Evolutionary conservation across 2,329 filamentous ascomycete species (phyloP).

Genomic region (Phaeoacremonium minimum): DNA sequence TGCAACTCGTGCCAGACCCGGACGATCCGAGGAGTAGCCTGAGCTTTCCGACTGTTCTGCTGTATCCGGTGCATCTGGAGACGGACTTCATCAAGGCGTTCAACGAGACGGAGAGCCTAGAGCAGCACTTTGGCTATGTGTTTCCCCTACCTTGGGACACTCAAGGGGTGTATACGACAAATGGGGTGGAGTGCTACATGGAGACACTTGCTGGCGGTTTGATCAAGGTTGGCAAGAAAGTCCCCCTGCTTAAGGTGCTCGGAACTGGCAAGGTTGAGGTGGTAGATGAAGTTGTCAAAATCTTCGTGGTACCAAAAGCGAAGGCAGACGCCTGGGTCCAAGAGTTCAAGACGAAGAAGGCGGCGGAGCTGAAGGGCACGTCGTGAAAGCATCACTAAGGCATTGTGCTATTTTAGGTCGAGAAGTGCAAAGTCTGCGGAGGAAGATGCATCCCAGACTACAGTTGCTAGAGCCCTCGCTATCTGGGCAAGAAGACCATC

Average conservation of each 20-base stretch:
- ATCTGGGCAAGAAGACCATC: too few relatives aligned
- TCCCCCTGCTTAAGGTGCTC: slow-evolving; percentile 71
- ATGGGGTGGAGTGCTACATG: slow-evolving; percentile 79
- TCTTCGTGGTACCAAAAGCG: slow-evolving; percentile 74
- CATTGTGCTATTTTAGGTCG: too few relatives aligned
- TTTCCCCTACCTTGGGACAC: slow-evolving; percentile 86
- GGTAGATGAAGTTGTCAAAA: slow-evolving; percentile 76
- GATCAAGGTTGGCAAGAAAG: slow-evolving; percentile 85
- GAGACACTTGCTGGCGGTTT: slow-evolving; percentile 77
- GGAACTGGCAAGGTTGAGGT: slow-evolving; percentile 76
- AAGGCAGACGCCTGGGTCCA: slow-evolving; percentile 73
- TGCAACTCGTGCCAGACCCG: slow-evolving; percentile 68
- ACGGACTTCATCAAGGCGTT: slow-evolving; percentile 90
- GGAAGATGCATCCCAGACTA: too few relatives aligned
- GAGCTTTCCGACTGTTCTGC: slow-evolving; percentile 71
- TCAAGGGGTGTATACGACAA: slow-evolving; percentile 58
- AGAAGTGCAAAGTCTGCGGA: too few relatives aligned
- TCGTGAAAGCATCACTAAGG: background rate
- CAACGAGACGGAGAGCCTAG: slow-evolving; percentile 68
- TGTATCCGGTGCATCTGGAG: slow-evolving; percentile 81
- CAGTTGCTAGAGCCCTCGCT: too few relatives aligned
- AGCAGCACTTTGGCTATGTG: slow-evolving; percentile 78
- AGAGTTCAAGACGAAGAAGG: slow-evolving; percentile 77
- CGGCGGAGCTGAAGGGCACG: slow-evolving; percentile 33
- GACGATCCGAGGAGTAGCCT: slow-evolving; percentile 69